Base-by-base conservation (phyloP, 495 filamentous ascomycete genomes). In the Tuber calosporum region DNA sequence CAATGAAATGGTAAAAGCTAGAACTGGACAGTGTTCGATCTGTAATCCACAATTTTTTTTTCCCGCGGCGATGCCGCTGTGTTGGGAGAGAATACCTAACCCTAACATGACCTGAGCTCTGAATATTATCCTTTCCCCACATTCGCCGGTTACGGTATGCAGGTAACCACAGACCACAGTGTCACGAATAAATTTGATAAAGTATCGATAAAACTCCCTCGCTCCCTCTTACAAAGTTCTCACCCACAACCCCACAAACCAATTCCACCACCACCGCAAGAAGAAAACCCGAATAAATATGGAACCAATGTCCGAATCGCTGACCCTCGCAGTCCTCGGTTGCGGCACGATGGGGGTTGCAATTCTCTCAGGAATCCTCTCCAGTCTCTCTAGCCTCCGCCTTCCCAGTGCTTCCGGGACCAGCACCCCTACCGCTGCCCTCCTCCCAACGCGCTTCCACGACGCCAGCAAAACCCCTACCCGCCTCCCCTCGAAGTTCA, bases 311-410 rank as follows among this genome's bases (percentile, higher is more conserved):
- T 15, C 53, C 11, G 53, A 62, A 11, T 30, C 69, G 1, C 72
- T 79, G 5, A 81, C 76, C 39, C 74, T 81, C 42, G 72, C 79
- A 19, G 68, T 81, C 72, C 76, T 81, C 70, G 80, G 80, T 9
- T 81, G 80, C 71, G 92, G 92, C 70, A 94, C 91, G 34, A 89
- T 96, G 87, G 93, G 92, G 67, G 90, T 92, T 66, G 91, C 92
- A 45, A 93, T 96, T 77, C 87, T 95, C 68, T 91, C 89, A 8
- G 92, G 92, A 67, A 92, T 96, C 77, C 88, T 94, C 69, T 82
- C 86, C 70, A 90, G 91, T 22, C 84, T 94, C 43, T 75, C 78
- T 30, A 53, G 68, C 76, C 77, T 85, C 77, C 82, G 74, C 30
- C 26, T 30, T 82, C 81, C 42, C 77, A 77, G 42, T 30, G 45